Evolutionary conservation across 768 basidiomycete genomes (phyloP), one percentile per base, ranked within the genome.

Genomic region (Scleroderma citrinum): DNA sequence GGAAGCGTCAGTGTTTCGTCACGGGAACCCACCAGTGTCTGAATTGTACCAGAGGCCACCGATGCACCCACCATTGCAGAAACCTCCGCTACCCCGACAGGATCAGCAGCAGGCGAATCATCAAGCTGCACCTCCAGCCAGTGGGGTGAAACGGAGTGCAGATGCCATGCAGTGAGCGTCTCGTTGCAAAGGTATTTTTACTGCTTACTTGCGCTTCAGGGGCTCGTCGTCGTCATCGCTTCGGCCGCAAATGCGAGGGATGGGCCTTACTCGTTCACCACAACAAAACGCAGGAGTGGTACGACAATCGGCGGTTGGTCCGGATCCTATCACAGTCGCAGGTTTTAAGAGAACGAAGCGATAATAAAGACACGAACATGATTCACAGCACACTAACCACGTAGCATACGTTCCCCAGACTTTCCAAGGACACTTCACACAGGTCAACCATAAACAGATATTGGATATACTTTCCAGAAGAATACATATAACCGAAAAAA

Each of bases 1-100:
- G 12, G 16, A 21, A 11, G 1, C 70, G 20, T 69, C 76, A 2
- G 64, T 71, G 50, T 78, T 78, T 23, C 76, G 76, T 2, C 81
- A 76, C 55, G 69, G 76, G 56, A 74, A 75, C 48, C 74, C 76
- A 0, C 62, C 72, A 43, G 75, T 54, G 37, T 35, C 44, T 17
- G 19, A 38, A 26, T 23, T 34, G 14, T 21, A 26, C 43, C 44
- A 26, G 61, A 55, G 54, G 43, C 43, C 54, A 11, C 16, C 49
- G 1, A 16, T 20, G 17, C 58, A 53, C 8, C 46, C 46, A 5
- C 50, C 40, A 11, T 14, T 14, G 0, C 46, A 50, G 16, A 62
- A 54, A 19, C 17, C 53, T 1, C 39, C 30, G 23, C 5, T 34
- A 3, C 30, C 42, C 17, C 24, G 48, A 31, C 58, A 14, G 38